A percentile compares a stretch with the other conserved stretches of the same genome.
Evolutionary conservation across 306 rosid genomes (phyloP).

Genomic region (Myrica gale): DNA sequence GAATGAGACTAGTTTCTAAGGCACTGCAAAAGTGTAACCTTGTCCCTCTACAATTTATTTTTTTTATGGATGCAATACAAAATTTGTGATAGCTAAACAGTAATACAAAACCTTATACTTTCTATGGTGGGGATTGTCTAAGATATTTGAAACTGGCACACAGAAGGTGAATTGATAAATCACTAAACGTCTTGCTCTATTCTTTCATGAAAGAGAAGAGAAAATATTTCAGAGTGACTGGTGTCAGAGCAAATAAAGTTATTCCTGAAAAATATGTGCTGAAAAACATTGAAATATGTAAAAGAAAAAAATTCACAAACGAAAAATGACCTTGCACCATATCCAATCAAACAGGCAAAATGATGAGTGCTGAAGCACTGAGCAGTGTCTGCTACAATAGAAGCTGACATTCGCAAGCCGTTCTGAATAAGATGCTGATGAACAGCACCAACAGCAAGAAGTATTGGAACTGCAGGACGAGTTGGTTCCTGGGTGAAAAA

Average conservation of each 20-base stretch:
- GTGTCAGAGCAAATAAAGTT: neutral
- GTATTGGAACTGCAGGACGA: conserved; percentile 90
- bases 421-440: conserved; percentile 97
- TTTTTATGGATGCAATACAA: neutral
- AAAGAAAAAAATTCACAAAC: conserved; percentile 8
- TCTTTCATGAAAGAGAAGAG: neutral
- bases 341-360: conserved; percentile 97
- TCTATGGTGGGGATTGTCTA: neutral
- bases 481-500: conserved; percentile 70
- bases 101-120: neutral
- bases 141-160: neutral
- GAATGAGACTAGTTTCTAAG: neutral
- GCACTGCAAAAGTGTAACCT: neutral
- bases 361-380: conserved; percentile 99
- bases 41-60: neutral
- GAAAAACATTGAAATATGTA: neutral
- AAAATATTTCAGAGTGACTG: neutral
- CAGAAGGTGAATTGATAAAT: neutral
- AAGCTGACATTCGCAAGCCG: conserved; percentile 90
- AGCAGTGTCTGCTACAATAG: conserved; percentile 88
- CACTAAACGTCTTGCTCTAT: neutral
- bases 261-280: neutral
- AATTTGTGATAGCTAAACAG: neutral
- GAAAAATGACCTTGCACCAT: conserved; percentile 87
- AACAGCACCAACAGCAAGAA: conserved; percentile 97